Evolutionary conservation across 2,329 filamentous ascomycete species (phyloP).

Genomic region (Colletotrichum lindemuthianum): DNA sequence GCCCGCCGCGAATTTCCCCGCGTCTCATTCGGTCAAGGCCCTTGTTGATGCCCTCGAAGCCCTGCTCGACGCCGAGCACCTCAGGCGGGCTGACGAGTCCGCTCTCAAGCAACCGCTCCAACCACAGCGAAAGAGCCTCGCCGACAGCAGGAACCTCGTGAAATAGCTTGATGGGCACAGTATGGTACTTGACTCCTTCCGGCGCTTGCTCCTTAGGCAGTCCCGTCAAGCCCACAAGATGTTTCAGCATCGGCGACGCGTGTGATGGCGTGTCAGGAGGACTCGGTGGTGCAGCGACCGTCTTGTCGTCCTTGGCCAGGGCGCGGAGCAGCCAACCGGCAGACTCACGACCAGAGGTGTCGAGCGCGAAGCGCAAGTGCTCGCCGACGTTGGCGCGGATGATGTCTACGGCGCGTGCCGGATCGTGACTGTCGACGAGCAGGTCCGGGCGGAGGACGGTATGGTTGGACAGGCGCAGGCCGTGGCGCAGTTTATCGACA

Average conservation of each 20-base stretch:
- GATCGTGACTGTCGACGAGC: conserved; percentile 74
- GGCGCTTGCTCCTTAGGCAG: conserved; percentile 66
- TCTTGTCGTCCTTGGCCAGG: conserved; percentile 48
- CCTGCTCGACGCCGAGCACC: conserved; percentile 71
- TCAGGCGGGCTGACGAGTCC: conserved; percentile 68
- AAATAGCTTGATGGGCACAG: conserved; percentile 80
- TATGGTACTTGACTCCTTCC: conserved; percentile 65
- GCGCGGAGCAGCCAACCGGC: conserved; percentile 67
- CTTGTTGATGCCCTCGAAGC: conserved; percentile 73
- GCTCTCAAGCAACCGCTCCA: conserved; percentile 70
- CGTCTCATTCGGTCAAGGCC: conserved; percentile 73
- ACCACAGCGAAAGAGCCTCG: conserved; percentile 70
- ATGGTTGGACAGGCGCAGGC: conserved; percentile 62
- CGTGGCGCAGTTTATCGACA: conserved; percentile 74
- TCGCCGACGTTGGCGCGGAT: conserved; percentile 67
- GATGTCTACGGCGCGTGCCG: conserved; percentile 71
- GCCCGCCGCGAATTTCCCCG: conserved; percentile 74
- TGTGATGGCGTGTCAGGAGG: conserved; percentile 51
- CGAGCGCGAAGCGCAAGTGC: conserved; percentile 73
- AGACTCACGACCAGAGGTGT: conserved; percentile 73
- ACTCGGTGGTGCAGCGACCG: conserved; percentile 42
- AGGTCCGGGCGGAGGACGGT: conserved; percentile 63
- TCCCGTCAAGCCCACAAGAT: conserved; percentile 75
- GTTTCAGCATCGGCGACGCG: conserved; percentile 49
- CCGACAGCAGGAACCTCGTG: conserved; percentile 74